These are phyloP conservation scores for Lanmaoa pseudosensibilis DNA, from an alignment of 768 basidiomycete species.

Conservation along the genomic window DNA sequence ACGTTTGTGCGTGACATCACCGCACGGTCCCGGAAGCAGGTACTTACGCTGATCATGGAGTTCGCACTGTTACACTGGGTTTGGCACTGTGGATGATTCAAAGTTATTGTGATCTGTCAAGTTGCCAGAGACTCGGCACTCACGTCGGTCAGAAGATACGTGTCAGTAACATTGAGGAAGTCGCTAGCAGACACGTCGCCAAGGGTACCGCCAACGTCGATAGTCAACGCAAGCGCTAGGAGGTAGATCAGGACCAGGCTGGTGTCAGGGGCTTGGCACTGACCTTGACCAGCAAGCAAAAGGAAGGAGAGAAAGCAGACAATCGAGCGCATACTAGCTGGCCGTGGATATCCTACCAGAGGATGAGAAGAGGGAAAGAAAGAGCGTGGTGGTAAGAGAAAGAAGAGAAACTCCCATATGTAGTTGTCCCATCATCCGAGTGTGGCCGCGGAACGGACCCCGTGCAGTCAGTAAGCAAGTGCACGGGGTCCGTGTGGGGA, in stretches of 20 bases:
- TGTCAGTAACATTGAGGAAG: slow-evolving; percentile 44
- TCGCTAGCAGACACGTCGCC: slow-evolving; percentile 41
- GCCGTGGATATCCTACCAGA: slow-evolving; percentile 36
- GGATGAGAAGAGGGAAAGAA: slow-evolving; percentile 14
- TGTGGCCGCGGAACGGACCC: background rate
- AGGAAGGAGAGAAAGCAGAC: slow-evolving; percentile 30
- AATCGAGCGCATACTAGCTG: slow-evolving; percentile 30
- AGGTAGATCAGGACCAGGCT: background rate
- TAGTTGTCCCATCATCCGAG: background rate
- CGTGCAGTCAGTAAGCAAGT: background rate
- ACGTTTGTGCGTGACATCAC: background rate
- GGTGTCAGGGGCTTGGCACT: slow-evolving; percentile 1
- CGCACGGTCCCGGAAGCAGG: background rate
- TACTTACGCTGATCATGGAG: slow-evolving; percentile 26
- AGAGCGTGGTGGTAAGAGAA: slow-evolving; percentile 20
- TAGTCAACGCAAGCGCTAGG: slow-evolving; percentile 47
- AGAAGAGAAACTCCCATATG: background rate
- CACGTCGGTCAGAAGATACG: slow-evolving; percentile 29
- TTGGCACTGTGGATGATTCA: slow-evolving; percentile 23
- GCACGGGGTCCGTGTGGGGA: slow-evolving; percentile 10
- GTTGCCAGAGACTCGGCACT: slow-evolving; percentile 7
- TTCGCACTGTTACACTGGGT: slow-evolving; percentile 29
- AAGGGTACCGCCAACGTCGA: slow-evolving; percentile 42
- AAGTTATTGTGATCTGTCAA: background rate
- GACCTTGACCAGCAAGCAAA: slow-evolving; percentile 64